phyloP scores from a whole-genome alignment of 1,139 yeast genomes.

The Suhomyces guaymorum region DNA sequence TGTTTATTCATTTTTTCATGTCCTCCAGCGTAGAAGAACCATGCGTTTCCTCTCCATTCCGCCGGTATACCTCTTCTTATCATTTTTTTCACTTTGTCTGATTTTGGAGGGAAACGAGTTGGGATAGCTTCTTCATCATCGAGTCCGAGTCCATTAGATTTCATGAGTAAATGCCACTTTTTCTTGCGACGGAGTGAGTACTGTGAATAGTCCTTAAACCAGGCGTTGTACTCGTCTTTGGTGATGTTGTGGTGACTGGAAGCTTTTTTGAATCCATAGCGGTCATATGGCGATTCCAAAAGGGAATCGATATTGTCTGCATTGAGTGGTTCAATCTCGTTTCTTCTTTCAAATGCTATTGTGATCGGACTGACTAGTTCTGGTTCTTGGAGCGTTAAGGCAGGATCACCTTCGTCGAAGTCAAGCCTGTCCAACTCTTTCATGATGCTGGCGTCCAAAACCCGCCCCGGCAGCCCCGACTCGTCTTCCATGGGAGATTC shows the following conservation, averaged over 20 bases:
- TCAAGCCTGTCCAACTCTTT: constrained; percentile 10
- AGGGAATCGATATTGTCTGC: constrained; percentile 12
- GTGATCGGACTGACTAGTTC: constrained; percentile 4
- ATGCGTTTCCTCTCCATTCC: constrained; percentile 95
- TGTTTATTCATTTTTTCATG: constrained; percentile 69
- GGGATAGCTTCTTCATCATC: constrained; percentile 32
- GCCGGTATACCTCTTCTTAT: constrained; percentile 93
- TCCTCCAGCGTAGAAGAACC: constrained; percentile 98
- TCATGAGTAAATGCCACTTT: constrained; percentile 73
- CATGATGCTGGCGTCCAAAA: constrained; percentile 9
- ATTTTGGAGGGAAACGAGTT: constrained; percentile 74
- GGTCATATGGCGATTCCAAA: constrained; percentile 53
- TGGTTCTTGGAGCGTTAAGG: constrained; percentile 1
- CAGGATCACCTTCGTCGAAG: constrained; percentile 5
- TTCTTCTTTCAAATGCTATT: constrained; percentile 4
- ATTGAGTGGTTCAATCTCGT: constrained; percentile 9
- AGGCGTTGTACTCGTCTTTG: constrained; percentile 60
- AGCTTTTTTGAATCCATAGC: constrained; percentile 82
- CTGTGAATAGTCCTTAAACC: constrained; percentile 72
- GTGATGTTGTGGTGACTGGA: constrained; percentile 48
- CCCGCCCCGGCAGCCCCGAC: constrained; percentile 5
- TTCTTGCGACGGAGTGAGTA: constrained; percentile 62
- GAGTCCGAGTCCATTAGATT: constrained; percentile 62
- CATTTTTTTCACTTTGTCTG: constrained; percentile 79
- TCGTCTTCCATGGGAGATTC: constrained; percentile 20